Evolutionary conservation across 1,284 basidiomycete genomes (phyloP), one percentile per base, ranked within the genome.

Genomic region (Thelephora terrestris): DNA sequence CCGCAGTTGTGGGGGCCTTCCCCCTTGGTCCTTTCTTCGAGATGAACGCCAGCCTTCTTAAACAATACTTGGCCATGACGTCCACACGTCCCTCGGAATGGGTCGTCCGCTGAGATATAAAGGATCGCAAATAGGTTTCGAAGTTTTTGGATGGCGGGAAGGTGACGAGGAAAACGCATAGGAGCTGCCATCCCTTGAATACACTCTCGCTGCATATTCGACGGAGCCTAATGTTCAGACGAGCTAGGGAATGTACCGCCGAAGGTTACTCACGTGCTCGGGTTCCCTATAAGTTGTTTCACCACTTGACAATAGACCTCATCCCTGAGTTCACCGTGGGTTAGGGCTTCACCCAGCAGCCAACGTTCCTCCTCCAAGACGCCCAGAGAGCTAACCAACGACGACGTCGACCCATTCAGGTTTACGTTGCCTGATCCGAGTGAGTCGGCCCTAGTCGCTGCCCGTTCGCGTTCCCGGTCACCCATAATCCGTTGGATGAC

Each of bases 111-210:
- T 79, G 77, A 50, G 82, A 75, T 43, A 94, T 79, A 66, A 92
- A 95, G 10, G 76, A 72, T 29, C 75, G 77, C 3, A 95, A 73
- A 61, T 89, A 89, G 0, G 80, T 73, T 61, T 91, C 88, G 56
- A 95, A 91, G 61, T 91, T 84, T 65, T 91, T 91, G 17, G 89
- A 92, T 0, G 92, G 92, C 3, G 89, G 86, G 62, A 95, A 95
- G 1, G 89, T 85, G 47, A 88, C 78, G 16, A 93, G 72, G 24
- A 93, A 68, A 1, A 94, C 91, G 60, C 90, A 94, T 32, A 95
- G 69, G 42, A 95, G 68, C 61, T 95, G 92, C 86, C 91, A 95
- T 24, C 91, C 92, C 56, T 83, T 84, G 67, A 93, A 91, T 29
- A 80, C 64, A 56, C 87, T 85, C 58, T 92, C 88, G 20, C 87